Evolutionary conservation across 768 basidiomycete species (phyloP), one percentile per base, ranked within the genome.

Genomic region (Boletus patriciae): DNA sequence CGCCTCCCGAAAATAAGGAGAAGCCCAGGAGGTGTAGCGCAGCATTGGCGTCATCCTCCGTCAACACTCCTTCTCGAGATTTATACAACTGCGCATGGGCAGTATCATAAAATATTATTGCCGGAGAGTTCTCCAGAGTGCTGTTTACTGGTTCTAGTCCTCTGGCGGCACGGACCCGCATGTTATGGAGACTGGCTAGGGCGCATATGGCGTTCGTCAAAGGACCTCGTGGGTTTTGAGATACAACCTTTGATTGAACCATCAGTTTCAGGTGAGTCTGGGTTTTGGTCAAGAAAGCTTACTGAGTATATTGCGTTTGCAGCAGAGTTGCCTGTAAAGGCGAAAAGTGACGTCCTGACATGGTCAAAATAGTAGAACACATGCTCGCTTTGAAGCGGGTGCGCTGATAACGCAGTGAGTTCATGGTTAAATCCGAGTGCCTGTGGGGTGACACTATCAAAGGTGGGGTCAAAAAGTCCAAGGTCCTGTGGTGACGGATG

Each of bases 1-100:
- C 73, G 36, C 88, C 84, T 51, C 87, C 87, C 3, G 83, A 85
- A 67, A 92, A 74, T 57, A 88, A 77, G 43, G 86, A 87, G 70
- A 85, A 90, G 64, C 80, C 83, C 57, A 91, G 78, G 59, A 94
- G 81, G 69, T 90, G 89, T 42, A 91, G 67, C 6, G 92, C 89
- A 5, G 92, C 90, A 60, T 87, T 78, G 11, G 88, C 92, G 62
- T 92, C 89, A 46, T 77, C 77, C 55, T 88, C 88, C 41, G 76
- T 76, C 73, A 86, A 83, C 27, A 74, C 68, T 12, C 81, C 82
- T 36, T 77, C 77, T 56, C 79, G 71, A 52, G 81, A 79, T 66
- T 81, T 84, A 53, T 81, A 76, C 46, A 91, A 75, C 65, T 85
- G 84, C 61, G 80, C 81, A 42, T 78, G 76, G n/a, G 88, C 86